Percentiles rank a stretch among this genome's conserved stretches.
Conservation (phyloP, 768 basidiomycete genomes). For the Leccinum aurantiacum region DNA sequence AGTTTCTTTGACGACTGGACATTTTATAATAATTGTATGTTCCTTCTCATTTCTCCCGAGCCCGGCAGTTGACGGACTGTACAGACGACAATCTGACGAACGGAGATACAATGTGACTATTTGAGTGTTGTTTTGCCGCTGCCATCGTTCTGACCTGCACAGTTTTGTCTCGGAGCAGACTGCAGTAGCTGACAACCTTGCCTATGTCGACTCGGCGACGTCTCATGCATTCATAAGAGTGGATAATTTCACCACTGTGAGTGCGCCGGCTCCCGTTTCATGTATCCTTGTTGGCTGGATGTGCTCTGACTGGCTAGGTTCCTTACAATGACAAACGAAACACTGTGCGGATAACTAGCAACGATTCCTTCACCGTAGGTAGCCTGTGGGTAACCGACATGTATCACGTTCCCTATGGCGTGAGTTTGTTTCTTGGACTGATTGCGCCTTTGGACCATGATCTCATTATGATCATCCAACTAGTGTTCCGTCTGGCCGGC, state of each 20-base stretch:
- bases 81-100: conserved; percentile 70
- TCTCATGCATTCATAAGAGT: conserved; percentile 77
- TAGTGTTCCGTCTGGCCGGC: conserved; percentile 76
- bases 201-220: conserved; percentile 60
- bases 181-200: conserved; percentile 50
- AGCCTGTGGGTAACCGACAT: conserved; percentile 66
- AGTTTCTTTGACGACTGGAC: conserved; percentile 67
- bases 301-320: conserved; percentile 18
- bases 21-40: conserved; percentile 59
- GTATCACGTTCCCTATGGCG: conserved; percentile 63
- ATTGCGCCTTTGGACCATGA: background rate
- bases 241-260: conserved; percentile 62
- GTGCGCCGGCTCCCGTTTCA: conserved; percentile 5
- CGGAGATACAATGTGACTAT: conserved; percentile 53
- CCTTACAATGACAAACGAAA: conserved; percentile 58
- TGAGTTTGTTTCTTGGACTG: conserved; percentile 31
- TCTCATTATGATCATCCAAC: conserved; percentile 1
- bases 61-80: background rate
- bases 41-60: background rate
- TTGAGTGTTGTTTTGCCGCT: background rate
- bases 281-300: background rate
- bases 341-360: conserved; percentile 61
- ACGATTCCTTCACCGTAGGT: conserved; percentile 56
- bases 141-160: conserved; percentile 7
- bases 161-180: conserved; percentile 49